Evolutionary conservation across 2,329 filamentous ascomycete species (phyloP).

Genomic region (Davidsoniella neocaledoniae): DNA sequence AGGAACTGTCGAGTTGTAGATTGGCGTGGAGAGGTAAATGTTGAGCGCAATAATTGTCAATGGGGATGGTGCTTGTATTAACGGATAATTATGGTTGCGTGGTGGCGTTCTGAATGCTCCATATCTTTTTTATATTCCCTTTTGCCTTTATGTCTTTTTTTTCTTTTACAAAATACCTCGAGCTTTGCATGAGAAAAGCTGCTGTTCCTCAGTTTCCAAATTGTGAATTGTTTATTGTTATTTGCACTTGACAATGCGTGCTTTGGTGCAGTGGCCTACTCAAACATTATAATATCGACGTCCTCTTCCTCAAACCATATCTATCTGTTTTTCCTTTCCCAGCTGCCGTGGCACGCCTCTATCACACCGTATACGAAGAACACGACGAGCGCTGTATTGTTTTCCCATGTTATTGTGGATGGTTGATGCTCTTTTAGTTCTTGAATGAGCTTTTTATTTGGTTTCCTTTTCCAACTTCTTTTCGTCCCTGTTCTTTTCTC

Average conservation of each 20-base stretch:
- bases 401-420: neutral
- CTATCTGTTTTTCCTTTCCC: no score
- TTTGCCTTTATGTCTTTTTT: conserved; percentile 4
- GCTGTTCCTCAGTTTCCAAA: no score
- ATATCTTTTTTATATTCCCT: conserved; percentile 8
- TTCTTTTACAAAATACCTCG: conserved; percentile 8
- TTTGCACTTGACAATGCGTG: no score
- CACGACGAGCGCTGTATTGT: no score
- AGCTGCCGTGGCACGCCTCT: neutral
- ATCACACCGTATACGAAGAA: neutral
- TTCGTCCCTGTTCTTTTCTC: neutral
- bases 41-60: neutral
- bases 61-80: neutral
- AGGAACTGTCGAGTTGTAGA: neutral
- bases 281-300: no score
- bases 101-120: conserved; percentile 9
- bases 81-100: conserved; percentile 9
- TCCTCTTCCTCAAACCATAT: no score
- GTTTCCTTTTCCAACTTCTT: neutral
- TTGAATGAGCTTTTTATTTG: neutral
- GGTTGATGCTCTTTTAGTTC: neutral
- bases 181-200: neutral
- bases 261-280: no score
- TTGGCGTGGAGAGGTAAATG: neutral
- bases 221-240: no score